Base-by-base conservation (phyloP, 306 rosid species). In the Ceratonia siliqua region DNA sequence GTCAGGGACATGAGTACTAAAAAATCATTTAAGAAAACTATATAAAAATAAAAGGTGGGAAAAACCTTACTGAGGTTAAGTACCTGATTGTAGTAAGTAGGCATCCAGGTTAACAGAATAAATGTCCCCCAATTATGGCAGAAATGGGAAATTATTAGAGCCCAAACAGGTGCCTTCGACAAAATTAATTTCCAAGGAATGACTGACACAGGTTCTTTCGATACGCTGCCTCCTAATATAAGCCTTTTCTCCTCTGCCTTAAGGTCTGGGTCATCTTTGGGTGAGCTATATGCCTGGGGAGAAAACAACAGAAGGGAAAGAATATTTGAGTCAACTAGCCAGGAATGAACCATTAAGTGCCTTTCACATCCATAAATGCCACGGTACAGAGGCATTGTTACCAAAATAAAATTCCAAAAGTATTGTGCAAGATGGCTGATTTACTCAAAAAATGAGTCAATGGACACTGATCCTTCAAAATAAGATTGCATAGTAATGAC, bases 91-190 rank as follows among this genome's bases (percentile, higher is more conserved):
- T 93, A 93, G 87, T 93, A 93, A 2, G 98, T 93, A 28, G 98
- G 97, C 98, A 93, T 93, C 98, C 98, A 93, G 20, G 98, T 94
- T 84, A 94, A 79, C 53, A 94, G 87, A 83, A 94, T 94, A 78
- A 94, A 94, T 80, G 98, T 94, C 46, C 97, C 98, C 98, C 97
- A 94, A 81, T 91, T 94, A 71, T 91, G 98, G 81, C 97, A 94
- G 74, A 91, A 91, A 74, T 91, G 98, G 80, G 94, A 89, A 67
- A 94, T 72, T 67, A 94, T 91, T 77, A 94, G 94, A 78, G 98
- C 98, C 98, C 97, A 94, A 53, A 94, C 98, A 78, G 98, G 94
- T 82, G 97, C 83, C 76, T 94, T 94, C 21, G 98, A 94, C 72
- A 91, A 84, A 78, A 94, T 94, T 80, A 89, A 82, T 79, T 88